Evolutionary conservation across 148 eudicot species (phyloP).

Genomic region (Camellia lanceoleosa): DNA sequence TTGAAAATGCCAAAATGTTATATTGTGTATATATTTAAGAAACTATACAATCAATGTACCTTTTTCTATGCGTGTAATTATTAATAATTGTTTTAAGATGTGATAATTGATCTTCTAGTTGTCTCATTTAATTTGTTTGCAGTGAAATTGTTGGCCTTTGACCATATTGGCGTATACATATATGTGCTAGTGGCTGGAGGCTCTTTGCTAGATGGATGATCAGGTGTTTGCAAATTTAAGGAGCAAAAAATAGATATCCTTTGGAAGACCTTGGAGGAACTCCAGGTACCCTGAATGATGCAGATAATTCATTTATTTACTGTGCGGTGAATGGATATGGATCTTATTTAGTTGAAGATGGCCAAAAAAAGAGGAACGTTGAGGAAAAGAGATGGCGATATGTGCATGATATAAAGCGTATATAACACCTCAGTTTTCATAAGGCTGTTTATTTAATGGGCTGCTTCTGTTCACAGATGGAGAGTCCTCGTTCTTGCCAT

Average conservation of each 20-base stretch:
- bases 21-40: neutral
- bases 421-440: no score
- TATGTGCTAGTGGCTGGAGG: no score
- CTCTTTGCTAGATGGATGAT: no score
- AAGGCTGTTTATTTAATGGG: no score
- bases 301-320: slow-evolving; percentile 12
- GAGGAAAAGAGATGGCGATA: neutral
- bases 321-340: slow-evolving; percentile 16
- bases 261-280: slow-evolving; percentile 11
- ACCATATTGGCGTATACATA: no score
- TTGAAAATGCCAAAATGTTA: neutral
- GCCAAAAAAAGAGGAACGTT: neutral
- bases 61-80: neutral
- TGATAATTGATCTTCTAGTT: neutral
- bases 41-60: neutral
- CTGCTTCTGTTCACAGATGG: no score
- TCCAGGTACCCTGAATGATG: neutral
- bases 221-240: slow-evolving; percentile 13
- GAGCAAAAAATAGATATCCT: neutral
- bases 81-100: neutral
- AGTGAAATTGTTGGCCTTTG: no score
- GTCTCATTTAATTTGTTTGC: no score
- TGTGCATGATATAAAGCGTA: neutral
- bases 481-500: neutral
- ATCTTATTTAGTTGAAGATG: slow-evolving; percentile 23